Percentiles rank a stretch among this genome's conserved stretches.
Evolutionary conservation across 2,329 filamentous ascomycete genomes (phyloP).

Genomic region (Fusarium incarnatum): DNA sequence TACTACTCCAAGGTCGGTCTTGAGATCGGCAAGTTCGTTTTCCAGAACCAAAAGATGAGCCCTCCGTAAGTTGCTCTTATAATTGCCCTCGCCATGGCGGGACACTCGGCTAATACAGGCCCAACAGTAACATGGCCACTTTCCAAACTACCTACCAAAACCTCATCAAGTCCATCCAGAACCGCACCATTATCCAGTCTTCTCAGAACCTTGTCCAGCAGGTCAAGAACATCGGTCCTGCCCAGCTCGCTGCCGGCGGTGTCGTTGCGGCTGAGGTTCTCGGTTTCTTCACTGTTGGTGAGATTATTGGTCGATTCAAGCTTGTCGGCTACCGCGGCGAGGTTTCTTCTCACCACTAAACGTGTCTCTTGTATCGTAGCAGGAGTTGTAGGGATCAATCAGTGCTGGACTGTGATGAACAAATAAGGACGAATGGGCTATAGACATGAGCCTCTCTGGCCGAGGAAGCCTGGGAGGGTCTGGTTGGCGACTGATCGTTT

Average conservation of each 20-base stretch:
- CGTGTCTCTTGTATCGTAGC: conserved; percentile 21
- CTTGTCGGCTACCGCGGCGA: conserved; percentile 90
- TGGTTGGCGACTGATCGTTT: conserved; percentile 42
- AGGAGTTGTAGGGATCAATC: conserved; percentile 24
- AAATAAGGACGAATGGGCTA: conserved; percentile 39
- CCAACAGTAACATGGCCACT: conserved; percentile 75
- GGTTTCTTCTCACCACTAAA: conserved; percentile 69
- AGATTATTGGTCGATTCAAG: conserved; percentile 97
- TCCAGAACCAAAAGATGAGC: conserved; percentile 88
- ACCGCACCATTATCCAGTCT: conserved; percentile 68
- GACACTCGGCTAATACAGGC: conserved; percentile 20
- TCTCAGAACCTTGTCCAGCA: conserved; percentile 66
- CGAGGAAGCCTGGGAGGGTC: conserved; percentile 36
- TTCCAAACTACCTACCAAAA: conserved; percentile 90
- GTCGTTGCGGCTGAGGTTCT: conserved; percentile 87
- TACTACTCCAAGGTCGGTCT: conserved; percentile 93
- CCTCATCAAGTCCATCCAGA: conserved; percentile 75
- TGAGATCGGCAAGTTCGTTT: conserved; percentile 89
- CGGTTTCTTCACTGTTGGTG: conserved; percentile 97
- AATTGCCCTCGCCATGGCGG: conserved; percentile 25
- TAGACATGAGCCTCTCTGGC: conserved; percentile 40
- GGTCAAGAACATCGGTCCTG: conserved; percentile 75
- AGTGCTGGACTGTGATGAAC: conserved; percentile 32
- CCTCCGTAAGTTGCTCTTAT: conserved; percentile 79
- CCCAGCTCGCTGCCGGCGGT: conserved; percentile 77